These are phyloP conservation scores for Acanthamoeba castellanii DNA, from an alignment of 208 protist species.

Conservation along the genomic window DNA sequence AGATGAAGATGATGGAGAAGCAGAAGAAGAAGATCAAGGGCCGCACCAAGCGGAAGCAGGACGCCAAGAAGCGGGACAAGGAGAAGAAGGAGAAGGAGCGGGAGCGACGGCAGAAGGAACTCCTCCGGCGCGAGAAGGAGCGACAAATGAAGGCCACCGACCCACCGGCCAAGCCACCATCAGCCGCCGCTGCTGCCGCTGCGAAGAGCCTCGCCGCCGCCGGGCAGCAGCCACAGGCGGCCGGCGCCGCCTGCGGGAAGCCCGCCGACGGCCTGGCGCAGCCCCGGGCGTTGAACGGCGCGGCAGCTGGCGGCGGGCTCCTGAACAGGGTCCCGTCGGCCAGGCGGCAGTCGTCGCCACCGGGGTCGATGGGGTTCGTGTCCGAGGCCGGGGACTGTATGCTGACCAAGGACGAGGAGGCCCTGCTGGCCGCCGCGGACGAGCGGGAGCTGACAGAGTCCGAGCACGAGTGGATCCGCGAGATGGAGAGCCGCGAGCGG, in stretches of 20 bases:
- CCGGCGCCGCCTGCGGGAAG: not conserved
- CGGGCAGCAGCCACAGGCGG: not conserved
- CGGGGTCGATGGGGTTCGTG: not conserved
- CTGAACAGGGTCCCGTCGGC: too few species aligned
- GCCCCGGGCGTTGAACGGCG: too few species aligned
- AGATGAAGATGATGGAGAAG: conserved; percentile 51
- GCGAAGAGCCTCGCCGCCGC: not conserved
- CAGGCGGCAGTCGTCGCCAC: not conserved
- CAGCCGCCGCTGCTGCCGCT: not conserved
- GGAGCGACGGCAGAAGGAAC: conserved; percentile 7
- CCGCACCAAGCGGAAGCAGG: conserved; percentile 39
- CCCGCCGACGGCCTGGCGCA: not conserved
- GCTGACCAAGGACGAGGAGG: not conserved
- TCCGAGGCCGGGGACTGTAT: not conserved
- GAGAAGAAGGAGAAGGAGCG: conserved; percentile 47
- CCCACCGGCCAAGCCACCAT: not conserved
- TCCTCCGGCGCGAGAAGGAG: conserved; percentile 26
- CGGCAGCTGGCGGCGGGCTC: too few species aligned
- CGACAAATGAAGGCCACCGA: conserved; percentile 34
- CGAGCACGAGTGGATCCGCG: conserved; percentile 20
- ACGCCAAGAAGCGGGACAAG: conserved; percentile 49
- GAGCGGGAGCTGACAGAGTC: conserved; percentile 11
- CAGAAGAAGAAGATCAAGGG: conserved; percentile 19
- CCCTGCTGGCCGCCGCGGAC: not conserved
- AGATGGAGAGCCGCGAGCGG: conserved; percentile 9